These are phyloP conservation scores for Apiotrichum laibachii DNA, from an alignment of 1,284 basidiomycete species.

Conservation along the genomic window DNA sequence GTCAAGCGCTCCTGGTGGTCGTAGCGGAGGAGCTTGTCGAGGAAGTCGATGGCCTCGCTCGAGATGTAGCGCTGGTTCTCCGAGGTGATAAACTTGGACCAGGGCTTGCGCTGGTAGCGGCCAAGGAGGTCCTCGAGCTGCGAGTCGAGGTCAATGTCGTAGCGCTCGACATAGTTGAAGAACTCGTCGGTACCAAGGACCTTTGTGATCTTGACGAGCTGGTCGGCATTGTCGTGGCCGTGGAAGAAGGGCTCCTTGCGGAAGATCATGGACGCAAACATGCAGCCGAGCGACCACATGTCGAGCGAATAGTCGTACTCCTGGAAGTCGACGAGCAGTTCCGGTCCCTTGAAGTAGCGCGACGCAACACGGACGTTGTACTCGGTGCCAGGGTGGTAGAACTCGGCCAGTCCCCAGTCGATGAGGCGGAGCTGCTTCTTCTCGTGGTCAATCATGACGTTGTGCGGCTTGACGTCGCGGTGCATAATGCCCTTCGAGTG, in stretches of 20 bases:
- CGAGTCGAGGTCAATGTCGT: slow-evolving; percentile 81
- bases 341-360: slow-evolving; percentile 97
- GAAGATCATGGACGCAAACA: slow-evolving; percentile 99
- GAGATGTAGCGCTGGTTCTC: slow-evolving; percentile 97
- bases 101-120: slow-evolving; percentile 89
- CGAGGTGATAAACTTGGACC: slow-evolving; percentile 84
- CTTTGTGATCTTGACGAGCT: slow-evolving; percentile 96
- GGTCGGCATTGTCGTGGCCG: slow-evolving; percentile 98
- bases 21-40: slow-evolving; percentile 93
- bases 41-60: slow-evolving; percentile 95
- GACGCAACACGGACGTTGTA: slow-evolving; percentile 98
- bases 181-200: slow-evolving; percentile 95
- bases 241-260: slow-evolving; percentile 99
- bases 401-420: slow-evolving; percentile 98
- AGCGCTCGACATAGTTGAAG: slow-evolving; percentile 80
- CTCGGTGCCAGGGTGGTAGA: slow-evolving; percentile 95
- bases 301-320: slow-evolving; percentile 96
- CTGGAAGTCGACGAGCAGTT: slow-evolving; percentile 95
- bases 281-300: slow-evolving; percentile 98
- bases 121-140: slow-evolving; percentile 88
- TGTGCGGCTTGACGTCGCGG: slow-evolving; percentile 97
- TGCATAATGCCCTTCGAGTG: slow-evolving; percentile 99
- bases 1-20: slow-evolving; percentile 94
- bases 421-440: slow-evolving; percentile 93
- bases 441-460: slow-evolving; percentile 99